Base-by-base conservation (phyloP, 768 basidiomycete genomes). In the Kwoniella sp. region DNA sequence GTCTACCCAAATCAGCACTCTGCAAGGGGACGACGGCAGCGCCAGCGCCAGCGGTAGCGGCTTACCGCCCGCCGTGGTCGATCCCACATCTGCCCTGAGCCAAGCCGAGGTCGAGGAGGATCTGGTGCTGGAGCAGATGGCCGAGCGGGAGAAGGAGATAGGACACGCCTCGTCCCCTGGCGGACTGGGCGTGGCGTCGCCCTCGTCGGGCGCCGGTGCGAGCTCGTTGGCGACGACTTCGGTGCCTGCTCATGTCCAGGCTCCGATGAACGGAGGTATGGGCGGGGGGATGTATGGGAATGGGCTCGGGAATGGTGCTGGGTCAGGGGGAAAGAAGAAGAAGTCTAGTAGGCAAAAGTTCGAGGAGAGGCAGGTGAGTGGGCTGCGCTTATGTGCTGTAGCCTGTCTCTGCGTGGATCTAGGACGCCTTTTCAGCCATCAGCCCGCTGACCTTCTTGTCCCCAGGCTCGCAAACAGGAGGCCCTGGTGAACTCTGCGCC, bases 261-360 rank as follows among this genome's bases (percentile, higher is more conserved):
- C 31, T 25, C 9, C 26, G 8, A 20, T 33, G 3, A 33, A n/a
- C 19, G 39, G 29, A 49, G 25, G 41, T 50, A n/a, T n/a, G n/a
- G 43, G 54, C 45, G 46, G 60, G 42, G 45, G 57, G 29, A 41
- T 48, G 61, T 52, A 49, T 47, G 51, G 60, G 3, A 52, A 46
- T 41, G 52, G 42, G 3, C 27, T 38, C 26, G 54, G 34, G 11
- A 40, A 39, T 3, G 58, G 44, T 4, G 36, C 11, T 26, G 50
- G 39, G 5, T 42, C 34, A 20, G 56, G 45, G 23, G 57, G 59
- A 40, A 59, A 59, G 36, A 71, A 65, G 65, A 75, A 75, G 63
- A 75, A 75, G 59, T 56, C 50, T 40, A 69, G 67, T 46, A 70
- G 65, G 44, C 72, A 75, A 49, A 52, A 66, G 39, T 75, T 73